These are phyloP conservation scores for Vitis rotundifolia DNA, from an alignment of 164 flowering plant genomes.

Conservation along the genomic window DNA sequence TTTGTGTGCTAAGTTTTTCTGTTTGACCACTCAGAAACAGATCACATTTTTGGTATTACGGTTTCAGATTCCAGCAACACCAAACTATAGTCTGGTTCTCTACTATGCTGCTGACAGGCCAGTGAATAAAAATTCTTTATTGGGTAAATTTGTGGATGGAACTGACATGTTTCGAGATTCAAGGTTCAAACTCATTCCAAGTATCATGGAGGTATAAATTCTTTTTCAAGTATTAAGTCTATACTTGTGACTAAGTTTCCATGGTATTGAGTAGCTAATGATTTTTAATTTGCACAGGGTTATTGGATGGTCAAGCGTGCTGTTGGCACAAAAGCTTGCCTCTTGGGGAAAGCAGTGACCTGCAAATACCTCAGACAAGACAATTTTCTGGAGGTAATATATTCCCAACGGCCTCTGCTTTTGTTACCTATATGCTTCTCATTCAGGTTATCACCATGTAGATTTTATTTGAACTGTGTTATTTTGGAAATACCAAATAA, in stretches of 20 bases:
- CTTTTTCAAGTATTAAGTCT: constrained; percentile 3
- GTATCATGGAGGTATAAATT: constrained; percentile 76
- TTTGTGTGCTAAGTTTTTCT: neutral
- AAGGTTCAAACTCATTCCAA: constrained; percentile 91
- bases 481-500: too few species aligned
- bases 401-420: neutral
- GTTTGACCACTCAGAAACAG: neutral
- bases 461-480: too few species aligned
- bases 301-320: constrained; percentile 99
- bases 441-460: neutral
- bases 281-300: constrained; percentile 46
- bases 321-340: constrained; percentile 95
- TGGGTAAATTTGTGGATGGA: constrained; percentile 82
- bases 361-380: constrained; percentile 87
- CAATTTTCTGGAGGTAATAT: constrained; percentile 85
- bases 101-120: constrained; percentile 92
- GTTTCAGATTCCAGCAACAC: constrained; percentile 89
- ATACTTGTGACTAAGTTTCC: neutral
- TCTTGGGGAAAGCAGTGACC: constrained; percentile 90
- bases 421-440: neutral
- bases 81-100: constrained; percentile 84
- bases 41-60: constrained; percentile 1
- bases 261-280: constrained; percentile 11
- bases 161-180: constrained; percentile 80
- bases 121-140: constrained; percentile 57